These are phyloP conservation scores for Yarrowia divulgata DNA, from an alignment of 805 yeast genomes.

Conservation along the genomic window DNA sequence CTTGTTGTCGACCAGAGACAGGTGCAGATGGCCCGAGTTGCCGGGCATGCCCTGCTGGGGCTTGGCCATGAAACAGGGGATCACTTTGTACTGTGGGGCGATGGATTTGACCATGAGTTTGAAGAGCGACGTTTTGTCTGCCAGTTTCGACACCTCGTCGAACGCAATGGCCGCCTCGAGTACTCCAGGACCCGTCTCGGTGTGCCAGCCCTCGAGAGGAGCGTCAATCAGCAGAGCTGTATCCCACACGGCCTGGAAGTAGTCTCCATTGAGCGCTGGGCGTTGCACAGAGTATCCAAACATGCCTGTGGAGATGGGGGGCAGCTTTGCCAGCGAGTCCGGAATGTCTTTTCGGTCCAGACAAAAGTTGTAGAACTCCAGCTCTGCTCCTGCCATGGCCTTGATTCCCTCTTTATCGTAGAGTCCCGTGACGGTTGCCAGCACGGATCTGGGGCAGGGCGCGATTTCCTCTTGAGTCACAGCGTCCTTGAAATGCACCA, in stretches of 20 bases:
- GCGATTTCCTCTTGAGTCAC: constrained; percentile 45
- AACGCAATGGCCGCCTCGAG: constrained; percentile 51
- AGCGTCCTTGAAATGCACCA: constrained; percentile 46
- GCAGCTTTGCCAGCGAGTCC: constrained; percentile 40
- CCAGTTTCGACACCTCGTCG: constrained; percentile 46
- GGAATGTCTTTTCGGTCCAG: constrained; percentile 44
- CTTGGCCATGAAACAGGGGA: constrained; percentile 53
- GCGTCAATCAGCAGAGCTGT: constrained; percentile 44
- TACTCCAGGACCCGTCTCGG: constrained; percentile 52
- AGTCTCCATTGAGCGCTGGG: constrained; percentile 47
- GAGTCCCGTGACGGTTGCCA: constrained; percentile 42
- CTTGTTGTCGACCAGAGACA: constrained; percentile 46
- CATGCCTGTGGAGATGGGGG: constrained; percentile 50
- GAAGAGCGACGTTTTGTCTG: constrained; percentile 49
- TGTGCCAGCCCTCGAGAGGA: constrained; percentile 50
- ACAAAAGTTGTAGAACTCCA: constrained; percentile 50
- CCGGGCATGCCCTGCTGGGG: constrained; percentile 51
- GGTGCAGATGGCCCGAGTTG: constrained; percentile 51
- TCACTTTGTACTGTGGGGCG: constrained; percentile 45
- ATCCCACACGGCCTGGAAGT: constrained; percentile 46
- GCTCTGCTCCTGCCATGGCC: constrained; percentile 50
- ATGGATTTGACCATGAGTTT: constrained; percentile 48
- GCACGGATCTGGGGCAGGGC: constrained; percentile 49
- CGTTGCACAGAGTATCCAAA: constrained; percentile 52
- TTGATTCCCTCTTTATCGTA: constrained; percentile 40